Evolutionary conservation across 179 eudicot genomes (phyloP).

Genomic region (Silene vulgaris): DNA sequence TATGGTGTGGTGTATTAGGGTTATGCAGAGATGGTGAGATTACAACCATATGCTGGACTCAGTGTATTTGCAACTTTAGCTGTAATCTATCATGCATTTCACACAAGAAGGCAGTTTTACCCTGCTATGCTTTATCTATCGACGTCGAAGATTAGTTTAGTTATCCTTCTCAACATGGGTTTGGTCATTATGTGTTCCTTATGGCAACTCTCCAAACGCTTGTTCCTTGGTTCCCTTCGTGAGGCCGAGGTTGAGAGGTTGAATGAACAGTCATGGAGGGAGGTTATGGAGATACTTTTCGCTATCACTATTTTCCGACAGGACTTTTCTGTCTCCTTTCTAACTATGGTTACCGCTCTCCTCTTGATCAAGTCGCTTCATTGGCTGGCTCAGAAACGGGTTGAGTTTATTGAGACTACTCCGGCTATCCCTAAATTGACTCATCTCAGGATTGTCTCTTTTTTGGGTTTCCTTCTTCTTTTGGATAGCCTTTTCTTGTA

Average conservation of each 20-base stretch:
- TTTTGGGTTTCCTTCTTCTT: slow-evolving; percentile 81
- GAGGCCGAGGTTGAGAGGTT: slow-evolving; percentile 98
- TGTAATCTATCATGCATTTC: slow-evolving; percentile 81
- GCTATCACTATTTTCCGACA: slow-evolving; percentile 94
- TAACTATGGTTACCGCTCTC: slow-evolving; percentile 80
- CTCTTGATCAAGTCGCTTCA: slow-evolving; percentile 87
- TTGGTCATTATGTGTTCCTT: slow-evolving; percentile 74
- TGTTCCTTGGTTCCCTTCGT: slow-evolving; percentile 82
- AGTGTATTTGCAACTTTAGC: slow-evolving; percentile 69
- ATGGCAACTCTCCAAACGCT: slow-evolving; percentile 76
- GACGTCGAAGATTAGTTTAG: slow-evolving; percentile 75
- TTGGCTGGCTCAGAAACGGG: slow-evolving; percentile 98
- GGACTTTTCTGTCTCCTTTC: slow-evolving; percentile 81
- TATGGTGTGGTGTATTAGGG: slow-evolving; percentile 14
- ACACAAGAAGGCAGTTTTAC: slow-evolving; percentile 84
- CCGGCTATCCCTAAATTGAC: slow-evolving; percentile 74
- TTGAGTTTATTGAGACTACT: slow-evolving; percentile 95
- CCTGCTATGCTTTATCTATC: slow-evolving; percentile 79
- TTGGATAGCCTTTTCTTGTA: slow-evolving; percentile 69
- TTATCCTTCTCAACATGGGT: slow-evolving; percentile 91
- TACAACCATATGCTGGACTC: slow-evolving; percentile 71
- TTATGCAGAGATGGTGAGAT: slow-evolving; percentile 60
- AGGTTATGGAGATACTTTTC: slow-evolving; percentile 94
- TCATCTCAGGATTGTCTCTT: slow-evolving; percentile 82
- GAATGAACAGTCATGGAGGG: slow-evolving; percentile 96